A percentile compares a stretch with the other conserved stretches of the same genome.
These are phyloP conservation scores for Stramenopiles sp. DNA, from an alignment of 352 stramenopile species.

Conservation along the genomic window DNA sequence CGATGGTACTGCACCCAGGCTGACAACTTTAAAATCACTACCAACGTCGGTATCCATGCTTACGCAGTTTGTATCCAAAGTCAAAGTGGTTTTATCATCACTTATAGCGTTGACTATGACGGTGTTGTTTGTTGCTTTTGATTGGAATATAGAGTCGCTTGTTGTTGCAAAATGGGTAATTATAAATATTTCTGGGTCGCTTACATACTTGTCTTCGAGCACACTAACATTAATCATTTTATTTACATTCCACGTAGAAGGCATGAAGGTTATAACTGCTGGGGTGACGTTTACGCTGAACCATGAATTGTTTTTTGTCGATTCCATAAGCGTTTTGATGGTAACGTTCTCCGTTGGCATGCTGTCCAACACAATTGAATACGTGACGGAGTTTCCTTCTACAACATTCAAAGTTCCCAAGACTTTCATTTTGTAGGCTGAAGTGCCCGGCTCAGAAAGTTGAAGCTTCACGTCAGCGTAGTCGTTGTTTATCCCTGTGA, in stretches of 20 bases:
- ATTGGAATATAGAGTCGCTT: background rate
- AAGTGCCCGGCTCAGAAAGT: background rate
- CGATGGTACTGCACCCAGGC: too few species aligned
- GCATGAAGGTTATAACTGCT: background rate
- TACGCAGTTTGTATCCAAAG: too few species aligned
- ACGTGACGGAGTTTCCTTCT: background rate
- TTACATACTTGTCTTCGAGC: background rate
- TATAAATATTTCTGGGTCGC: background rate
- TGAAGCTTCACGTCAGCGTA: background rate
- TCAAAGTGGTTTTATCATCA: background rate
- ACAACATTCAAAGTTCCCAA: background rate
- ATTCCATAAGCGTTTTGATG: background rate
- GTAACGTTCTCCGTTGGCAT: background rate
- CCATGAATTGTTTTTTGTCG: background rate
- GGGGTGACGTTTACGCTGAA: background rate
- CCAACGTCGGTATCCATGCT: too few species aligned
- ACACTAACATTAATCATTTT: background rate
- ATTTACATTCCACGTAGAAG: background rate
- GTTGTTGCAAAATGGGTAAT: background rate
- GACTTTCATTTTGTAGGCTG: background rate
- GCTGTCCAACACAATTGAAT: background rate
- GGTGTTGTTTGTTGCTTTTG: background rate
- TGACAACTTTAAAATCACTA: too few species aligned
- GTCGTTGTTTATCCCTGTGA: background rate
- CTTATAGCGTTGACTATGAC: background rate